phyloP scores from a whole-genome alignment of 2,329 filamentous ascomycete species.

The Arthrobotrys megalospora region DNA sequence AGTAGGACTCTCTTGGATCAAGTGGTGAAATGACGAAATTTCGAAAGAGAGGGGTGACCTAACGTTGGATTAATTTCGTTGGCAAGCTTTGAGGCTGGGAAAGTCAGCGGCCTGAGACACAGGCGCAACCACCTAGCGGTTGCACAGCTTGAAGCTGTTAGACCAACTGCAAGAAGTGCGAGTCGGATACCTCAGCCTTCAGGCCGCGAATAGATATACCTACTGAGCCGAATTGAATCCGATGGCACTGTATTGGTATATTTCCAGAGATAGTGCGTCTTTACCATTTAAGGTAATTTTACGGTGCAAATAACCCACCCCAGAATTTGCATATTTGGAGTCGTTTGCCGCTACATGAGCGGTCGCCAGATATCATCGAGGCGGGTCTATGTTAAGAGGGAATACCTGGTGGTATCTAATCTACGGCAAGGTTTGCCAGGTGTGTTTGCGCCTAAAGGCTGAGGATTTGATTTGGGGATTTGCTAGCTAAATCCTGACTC shows the following conservation, averaged over 20 bases:
- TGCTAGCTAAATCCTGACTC: neutral
- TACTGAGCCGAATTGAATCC: neutral
- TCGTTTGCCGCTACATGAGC: too few species aligned
- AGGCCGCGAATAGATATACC: neutral
- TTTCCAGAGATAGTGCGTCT: neutral
- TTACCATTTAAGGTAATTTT: too few species aligned
- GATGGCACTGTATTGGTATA: neutral
- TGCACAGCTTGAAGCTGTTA: too few species aligned
- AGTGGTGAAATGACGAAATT: too few species aligned
- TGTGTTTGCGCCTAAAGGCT: neutral
- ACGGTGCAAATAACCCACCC: too few species aligned
- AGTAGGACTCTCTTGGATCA: too few species aligned
- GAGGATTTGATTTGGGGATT: neutral
- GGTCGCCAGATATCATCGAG: neutral
- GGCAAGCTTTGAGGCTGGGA: neutral
- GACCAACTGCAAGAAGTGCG: neutral
- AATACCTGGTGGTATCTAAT: neutral
- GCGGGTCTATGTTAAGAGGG: neutral
- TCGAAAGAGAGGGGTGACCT: neutral
- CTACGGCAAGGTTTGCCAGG: neutral
- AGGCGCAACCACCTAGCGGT: neutral
- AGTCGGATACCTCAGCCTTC: neutral
- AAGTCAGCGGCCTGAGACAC: conserved; percentile 4
- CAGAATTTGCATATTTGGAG: too few species aligned
- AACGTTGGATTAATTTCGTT: neutral